Percentiles rank a stretch among this genome's conserved stretches.
Conservation (phyloP, 1,284 basidiomycete species). For the Chalciporus sp. region DNA sequence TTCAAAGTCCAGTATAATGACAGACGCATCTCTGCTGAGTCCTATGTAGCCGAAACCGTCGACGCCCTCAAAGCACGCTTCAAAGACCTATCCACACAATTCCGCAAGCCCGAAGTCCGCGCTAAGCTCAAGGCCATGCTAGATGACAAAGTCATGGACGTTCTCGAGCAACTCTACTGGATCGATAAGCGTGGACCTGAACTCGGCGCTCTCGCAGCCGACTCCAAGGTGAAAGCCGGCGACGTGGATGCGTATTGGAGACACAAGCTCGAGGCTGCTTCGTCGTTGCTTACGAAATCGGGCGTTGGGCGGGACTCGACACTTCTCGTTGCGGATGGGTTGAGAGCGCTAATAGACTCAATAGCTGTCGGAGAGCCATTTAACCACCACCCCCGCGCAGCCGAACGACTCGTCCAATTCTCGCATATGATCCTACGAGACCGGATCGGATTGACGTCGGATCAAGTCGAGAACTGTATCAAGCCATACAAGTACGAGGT, state of each 20-base stretch:
- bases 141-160: conserved; percentile 96
- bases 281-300: conserved; percentile 91
- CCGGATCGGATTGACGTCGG: conserved; percentile 88
- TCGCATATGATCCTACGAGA: conserved; percentile 92
- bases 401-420: conserved; percentile 89
- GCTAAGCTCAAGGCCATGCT: conserved; percentile 88
- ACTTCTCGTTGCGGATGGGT: conserved; percentile 91
- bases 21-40: conserved; percentile 90
- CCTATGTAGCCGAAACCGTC: conserved; percentile 96
- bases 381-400: conserved; percentile 84
- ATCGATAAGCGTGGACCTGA: conserved; percentile 84
- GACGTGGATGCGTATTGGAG: conserved; percentile 93
- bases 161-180: conserved; percentile 98
- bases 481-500: conserved; percentile 99
- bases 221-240: conserved; percentile 72
- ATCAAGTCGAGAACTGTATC: conserved; percentile 99
- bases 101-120: conserved; percentile 89
- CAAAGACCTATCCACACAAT: conserved; percentile 83
- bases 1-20: conserved; percentile 99
- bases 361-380: conserved; percentile 91
- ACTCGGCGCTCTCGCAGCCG: conserved; percentile 71
- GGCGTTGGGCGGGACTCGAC: conserved; percentile 97
- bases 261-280: conserved; percentile 93
- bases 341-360: conserved; percentile 87
- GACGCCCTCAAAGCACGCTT: conserved; percentile 92